Percentiles rank a stretch among this genome's conserved stretches.
Evolutionary conservation across 2,329 filamentous ascomycete genomes (phyloP).

Genomic region (Berkeleyomyces rouxiae): DNA sequence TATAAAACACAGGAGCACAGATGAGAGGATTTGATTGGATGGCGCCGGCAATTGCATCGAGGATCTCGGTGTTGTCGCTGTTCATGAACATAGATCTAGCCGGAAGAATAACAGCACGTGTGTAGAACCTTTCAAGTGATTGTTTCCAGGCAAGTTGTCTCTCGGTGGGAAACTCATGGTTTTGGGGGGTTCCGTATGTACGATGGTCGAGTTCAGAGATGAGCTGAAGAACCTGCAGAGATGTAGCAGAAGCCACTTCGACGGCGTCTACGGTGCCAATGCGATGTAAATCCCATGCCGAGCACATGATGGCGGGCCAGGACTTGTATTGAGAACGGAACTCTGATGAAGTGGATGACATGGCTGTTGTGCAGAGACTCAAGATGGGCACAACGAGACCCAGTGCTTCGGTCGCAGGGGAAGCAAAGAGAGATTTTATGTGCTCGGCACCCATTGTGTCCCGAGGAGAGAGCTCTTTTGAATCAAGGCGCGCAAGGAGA

Average conservation of each 20-base stretch:
- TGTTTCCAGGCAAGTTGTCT: constrained; percentile 24
- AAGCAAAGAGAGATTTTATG: constrained; percentile 39
- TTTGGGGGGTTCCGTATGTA: not conserved
- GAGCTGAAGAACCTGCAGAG: constrained; percentile 21
- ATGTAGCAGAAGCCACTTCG: constrained; percentile 33
- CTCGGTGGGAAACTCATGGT: not conserved
- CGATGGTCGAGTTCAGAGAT: constrained; percentile 17
- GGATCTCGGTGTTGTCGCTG: constrained; percentile 25
- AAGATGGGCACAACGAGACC: constrained; percentile 30
- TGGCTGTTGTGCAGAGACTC: constrained; percentile 26
- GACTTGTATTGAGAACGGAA: constrained; percentile 24
- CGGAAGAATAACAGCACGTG: constrained; percentile 34
- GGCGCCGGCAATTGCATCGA: constrained; percentile 27
- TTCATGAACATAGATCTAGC: constrained; percentile 31
- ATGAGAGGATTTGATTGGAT: constrained; percentile 22
- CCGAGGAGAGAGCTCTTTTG: constrained; percentile 23
- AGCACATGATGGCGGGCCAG: constrained; percentile 31
- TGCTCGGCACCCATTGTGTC: constrained; percentile 40
- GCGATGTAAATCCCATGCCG: constrained; percentile 38
- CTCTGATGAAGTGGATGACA: constrained; percentile 21
- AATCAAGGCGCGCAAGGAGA: constrained; percentile 30
- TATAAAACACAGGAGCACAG: constrained; percentile 30
- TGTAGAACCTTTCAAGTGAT: constrained; percentile 33
- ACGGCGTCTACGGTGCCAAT: constrained; percentile 30
- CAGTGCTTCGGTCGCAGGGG: constrained; percentile 30